Evolutionary conservation across 768 basidiomycete genomes (phyloP).

Genomic region (Mycena rosella): DNA sequence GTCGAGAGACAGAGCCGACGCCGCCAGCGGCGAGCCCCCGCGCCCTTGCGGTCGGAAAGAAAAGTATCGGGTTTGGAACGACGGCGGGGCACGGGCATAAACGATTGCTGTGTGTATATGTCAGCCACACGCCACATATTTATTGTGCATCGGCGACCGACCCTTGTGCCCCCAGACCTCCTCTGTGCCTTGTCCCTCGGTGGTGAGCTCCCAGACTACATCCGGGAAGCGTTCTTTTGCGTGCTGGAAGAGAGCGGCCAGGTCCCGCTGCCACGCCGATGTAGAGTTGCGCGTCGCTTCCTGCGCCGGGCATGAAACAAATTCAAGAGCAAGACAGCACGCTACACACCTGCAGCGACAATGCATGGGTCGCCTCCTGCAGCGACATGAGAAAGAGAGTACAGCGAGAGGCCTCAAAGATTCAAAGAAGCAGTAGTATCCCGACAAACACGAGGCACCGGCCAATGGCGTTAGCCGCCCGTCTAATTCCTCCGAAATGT

Average conservation of each 20-base stretch:
- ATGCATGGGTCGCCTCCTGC: constrained; percentile 1
- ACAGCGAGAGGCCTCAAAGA: too few relatives aligned
- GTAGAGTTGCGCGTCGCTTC: constrained; percentile 81
- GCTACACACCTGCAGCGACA: constrained; percentile 15
- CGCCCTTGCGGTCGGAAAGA: constrained; percentile 75
- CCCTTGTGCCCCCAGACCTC: constrained; percentile 98
- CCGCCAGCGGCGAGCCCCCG: constrained; percentile 66
- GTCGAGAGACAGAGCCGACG: constrained; percentile 73
- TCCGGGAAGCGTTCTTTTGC: constrained; percentile 97
- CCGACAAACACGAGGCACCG: too few relatives aligned
- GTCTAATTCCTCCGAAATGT: too few relatives aligned
- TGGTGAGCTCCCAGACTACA: constrained; percentile 88
- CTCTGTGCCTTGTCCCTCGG: constrained; percentile 62
- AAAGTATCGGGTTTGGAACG: constrained; percentile 92
- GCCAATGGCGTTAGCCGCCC: too few relatives aligned
- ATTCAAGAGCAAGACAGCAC: background rate
- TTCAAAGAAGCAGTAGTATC: too few relatives aligned
- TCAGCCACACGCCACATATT: too few relatives aligned
- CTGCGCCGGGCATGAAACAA: constrained; percentile 59
- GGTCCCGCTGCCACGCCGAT: constrained; percentile 82
- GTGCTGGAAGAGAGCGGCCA: constrained; percentile 79
- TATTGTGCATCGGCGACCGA: too few relatives aligned
- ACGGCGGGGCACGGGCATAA: constrained; percentile 93
- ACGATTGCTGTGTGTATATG: constrained; percentile 78
- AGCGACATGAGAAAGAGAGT: too few relatives aligned